These are phyloP conservation scores for Meredithiella fracta DNA, from an alignment of 2,329 filamentous ascomycete genomes.

Conservation along the genomic window DNA sequence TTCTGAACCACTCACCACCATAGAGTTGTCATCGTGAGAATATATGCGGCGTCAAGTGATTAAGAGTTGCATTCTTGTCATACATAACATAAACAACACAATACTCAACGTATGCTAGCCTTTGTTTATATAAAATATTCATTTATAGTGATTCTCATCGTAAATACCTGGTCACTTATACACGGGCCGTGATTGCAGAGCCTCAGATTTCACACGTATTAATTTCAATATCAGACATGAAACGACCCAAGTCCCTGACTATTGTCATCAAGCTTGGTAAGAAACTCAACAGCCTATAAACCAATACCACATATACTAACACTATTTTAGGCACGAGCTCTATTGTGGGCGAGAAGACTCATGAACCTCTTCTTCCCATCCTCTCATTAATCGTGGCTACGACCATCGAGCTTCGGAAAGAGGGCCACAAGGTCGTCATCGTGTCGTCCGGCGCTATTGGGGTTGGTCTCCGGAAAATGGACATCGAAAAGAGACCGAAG, in stretches of 20 bases:
- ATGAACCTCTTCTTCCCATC: slow-evolving; percentile 82
- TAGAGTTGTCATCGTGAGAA: too few relatives aligned
- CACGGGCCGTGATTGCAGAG: background rate
- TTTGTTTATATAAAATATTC: too few relatives aligned
- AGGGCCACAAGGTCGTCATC: slow-evolving; percentile 88
- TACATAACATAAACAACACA: too few relatives aligned
- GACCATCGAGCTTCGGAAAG: slow-evolving; percentile 66
- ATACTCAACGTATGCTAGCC: too few relatives aligned
- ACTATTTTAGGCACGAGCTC: slow-evolving; percentile 67
- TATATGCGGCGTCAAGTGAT: too few relatives aligned
- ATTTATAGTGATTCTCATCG: background rate
- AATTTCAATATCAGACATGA: slow-evolving; percentile 37
- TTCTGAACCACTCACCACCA: too few relatives aligned
- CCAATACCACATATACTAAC: slow-evolving; percentile 15
- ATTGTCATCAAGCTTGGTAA: slow-evolving; percentile 80
- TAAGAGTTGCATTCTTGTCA: too few relatives aligned
- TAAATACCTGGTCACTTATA: too few relatives aligned
- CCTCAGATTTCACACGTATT: background rate
- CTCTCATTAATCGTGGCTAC: slow-evolving; percentile 89
- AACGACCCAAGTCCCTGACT: slow-evolving; percentile 47
- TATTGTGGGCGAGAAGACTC: slow-evolving; percentile 93
- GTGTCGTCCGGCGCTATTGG: slow-evolving; percentile 96
- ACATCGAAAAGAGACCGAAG: slow-evolving; percentile 73
- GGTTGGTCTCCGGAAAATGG: slow-evolving; percentile 79
- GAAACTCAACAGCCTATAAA: slow-evolving; percentile 18